Percentiles rank a stretch among this genome's conserved stretches.
These are phyloP conservation scores for Fusarium lateritium DNA, from an alignment of 2,329 filamentous ascomycete species.

Conservation along the genomic window DNA sequence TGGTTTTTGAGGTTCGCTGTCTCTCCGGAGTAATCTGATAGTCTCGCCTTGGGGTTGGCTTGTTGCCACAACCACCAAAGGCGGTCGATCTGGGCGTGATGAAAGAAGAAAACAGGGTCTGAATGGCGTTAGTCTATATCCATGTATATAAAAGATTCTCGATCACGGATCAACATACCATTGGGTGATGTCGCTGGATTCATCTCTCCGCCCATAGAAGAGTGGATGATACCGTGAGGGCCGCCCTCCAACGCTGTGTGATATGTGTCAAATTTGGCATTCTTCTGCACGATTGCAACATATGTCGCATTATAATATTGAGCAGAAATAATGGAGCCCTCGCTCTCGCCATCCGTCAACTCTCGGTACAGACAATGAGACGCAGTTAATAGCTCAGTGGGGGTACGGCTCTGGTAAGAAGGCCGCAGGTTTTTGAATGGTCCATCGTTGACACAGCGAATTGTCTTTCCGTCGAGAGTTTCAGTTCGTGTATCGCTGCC, in stretches of 20 bases:
- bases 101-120: slow-evolving; percentile 27
- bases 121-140: rapidly evolving
- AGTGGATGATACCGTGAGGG: slow-evolving; percentile 12
- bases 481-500: neutral
- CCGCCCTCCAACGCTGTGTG: neutral
- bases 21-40: neutral
- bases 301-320: neutral
- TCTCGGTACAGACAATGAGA: slow-evolving; percentile 8
- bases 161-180: neutral
- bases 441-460: neutral
- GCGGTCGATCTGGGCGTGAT: slow-evolving; percentile 16
- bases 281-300: neutral
- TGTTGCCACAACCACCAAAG: slow-evolving; percentile 25
- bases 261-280: neutral
- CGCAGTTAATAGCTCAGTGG: neutral
- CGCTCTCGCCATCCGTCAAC: slow-evolving; percentile 7
- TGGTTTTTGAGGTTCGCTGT: neutral
- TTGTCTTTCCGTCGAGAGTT: neutral
- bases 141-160: neutral
- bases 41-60: neutral
- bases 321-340: neutral
- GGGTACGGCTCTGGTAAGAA: neutral
- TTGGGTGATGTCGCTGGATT: slow-evolving; percentile 22
- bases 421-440: slow-evolving; percentile 11
- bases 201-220: slow-evolving; percentile 19